Evolutionary conservation across 805 yeast genomes (phyloP).

Genomic region (Yarrowia sp.): DNA sequence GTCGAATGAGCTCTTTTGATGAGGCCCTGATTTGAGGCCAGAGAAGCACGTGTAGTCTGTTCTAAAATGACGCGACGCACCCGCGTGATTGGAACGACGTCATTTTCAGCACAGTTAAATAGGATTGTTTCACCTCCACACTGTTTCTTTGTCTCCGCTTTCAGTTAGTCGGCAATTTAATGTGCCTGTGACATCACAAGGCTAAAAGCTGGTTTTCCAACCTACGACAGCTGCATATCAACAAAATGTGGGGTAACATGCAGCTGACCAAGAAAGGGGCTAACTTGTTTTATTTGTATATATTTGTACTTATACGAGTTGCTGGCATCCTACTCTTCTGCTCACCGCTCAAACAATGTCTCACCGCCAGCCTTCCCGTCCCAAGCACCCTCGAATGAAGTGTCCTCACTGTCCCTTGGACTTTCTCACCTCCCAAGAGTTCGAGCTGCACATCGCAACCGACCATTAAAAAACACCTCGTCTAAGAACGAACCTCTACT

Average conservation of each 20-base stretch:
- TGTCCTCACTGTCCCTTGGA: slow-evolving; percentile 12
- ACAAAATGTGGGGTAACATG: slow-evolving; percentile 12
- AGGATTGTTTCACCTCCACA: too few relatives aligned
- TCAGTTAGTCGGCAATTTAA: neutral
- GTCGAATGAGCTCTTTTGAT: too few relatives aligned
- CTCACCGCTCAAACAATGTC: neutral
- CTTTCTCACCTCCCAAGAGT: slow-evolving; percentile 4
- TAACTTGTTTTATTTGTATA: neutral
- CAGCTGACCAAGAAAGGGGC: slow-evolving; percentile 17
- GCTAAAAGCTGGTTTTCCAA: neutral
- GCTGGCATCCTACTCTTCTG: neutral
- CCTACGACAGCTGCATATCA: neutral
- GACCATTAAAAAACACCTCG: neutral
- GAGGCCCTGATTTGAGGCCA: too few relatives aligned
- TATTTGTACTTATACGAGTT: too few relatives aligned
- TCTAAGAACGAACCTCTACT: too few relatives aligned
- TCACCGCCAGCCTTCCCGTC: neutral
- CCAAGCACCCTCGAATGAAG: slow-evolving; percentile 4
- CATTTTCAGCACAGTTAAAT: too few relatives aligned
- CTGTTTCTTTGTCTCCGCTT: neutral
- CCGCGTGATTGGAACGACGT: too few relatives aligned
- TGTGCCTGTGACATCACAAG: neutral
- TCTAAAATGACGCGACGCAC: too few relatives aligned
- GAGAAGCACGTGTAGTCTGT: too few relatives aligned
- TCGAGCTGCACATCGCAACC: neutral